Conservation (phyloP, 352 stramenopile species). For the Aphanomyces cochlioides region DNA sequence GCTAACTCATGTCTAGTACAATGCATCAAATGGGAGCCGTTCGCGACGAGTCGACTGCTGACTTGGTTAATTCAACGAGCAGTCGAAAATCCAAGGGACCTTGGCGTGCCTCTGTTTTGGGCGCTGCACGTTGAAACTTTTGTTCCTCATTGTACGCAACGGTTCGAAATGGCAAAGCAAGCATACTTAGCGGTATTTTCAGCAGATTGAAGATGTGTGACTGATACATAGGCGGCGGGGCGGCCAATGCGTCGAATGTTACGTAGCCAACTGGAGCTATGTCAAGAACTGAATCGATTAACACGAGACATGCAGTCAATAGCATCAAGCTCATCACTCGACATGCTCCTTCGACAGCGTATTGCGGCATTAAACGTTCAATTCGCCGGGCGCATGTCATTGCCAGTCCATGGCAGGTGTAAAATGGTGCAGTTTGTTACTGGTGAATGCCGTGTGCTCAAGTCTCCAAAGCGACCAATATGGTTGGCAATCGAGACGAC, state of each 20-base stretch:
- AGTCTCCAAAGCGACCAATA: constrained; percentile 85
- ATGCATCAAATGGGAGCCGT: constrained; percentile 86
- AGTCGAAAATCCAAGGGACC: constrained; percentile 83
- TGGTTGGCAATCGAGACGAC: constrained; percentile 44
- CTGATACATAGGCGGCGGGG: not conserved
- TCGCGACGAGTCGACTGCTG: constrained; percentile 68
- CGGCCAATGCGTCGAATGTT: constrained; percentile 3
- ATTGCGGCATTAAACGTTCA: constrained; percentile 81
- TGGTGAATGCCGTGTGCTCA: constrained; percentile 87
- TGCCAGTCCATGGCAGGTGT: constrained; percentile 79
- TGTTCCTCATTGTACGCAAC: constrained; percentile 71
- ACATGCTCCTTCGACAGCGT: constrained; percentile 50
- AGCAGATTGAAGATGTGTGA: not conserved
- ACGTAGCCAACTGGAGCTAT: constrained; percentile 1
- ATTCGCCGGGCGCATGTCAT: constrained; percentile 73
- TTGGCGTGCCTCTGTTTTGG: constrained; percentile 89
- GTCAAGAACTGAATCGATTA: constrained; percentile 14
- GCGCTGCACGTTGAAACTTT: constrained; percentile 86
- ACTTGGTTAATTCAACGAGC: constrained; percentile 83
- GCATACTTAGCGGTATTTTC: constrained; percentile 43
- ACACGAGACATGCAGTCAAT: constrained; percentile 19
- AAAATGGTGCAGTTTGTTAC: constrained; percentile 80
- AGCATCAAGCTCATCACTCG: constrained; percentile 3
- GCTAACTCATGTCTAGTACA: constrained; percentile 46
- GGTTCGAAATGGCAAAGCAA: constrained; percentile 78